A percentile compares a stretch with the other conserved stretches of the same genome.
These are phyloP conservation scores for Podospora australis DNA, from an alignment of 495 filamentous ascomycete species.

Conservation along the genomic window DNA sequence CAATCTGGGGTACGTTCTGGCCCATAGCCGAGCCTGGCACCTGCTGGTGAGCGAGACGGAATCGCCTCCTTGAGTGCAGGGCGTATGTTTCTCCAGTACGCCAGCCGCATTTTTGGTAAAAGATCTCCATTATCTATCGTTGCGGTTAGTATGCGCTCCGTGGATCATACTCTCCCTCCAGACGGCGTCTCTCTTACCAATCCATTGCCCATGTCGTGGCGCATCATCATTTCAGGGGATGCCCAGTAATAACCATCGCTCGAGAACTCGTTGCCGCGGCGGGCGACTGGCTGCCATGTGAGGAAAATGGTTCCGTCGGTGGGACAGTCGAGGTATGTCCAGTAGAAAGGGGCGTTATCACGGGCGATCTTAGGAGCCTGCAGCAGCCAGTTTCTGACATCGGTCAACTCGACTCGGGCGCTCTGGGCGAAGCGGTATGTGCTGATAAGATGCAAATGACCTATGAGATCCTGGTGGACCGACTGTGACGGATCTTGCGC, in stretches of 20 bases:
- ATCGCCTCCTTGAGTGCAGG: constrained; percentile 70
- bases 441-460: constrained; percentile 84
- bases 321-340: constrained; percentile 83
- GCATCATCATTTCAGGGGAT: constrained; percentile 64
- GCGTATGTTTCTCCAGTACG: constrained; percentile 62
- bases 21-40: constrained; percentile 43
- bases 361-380: constrained; percentile 74
- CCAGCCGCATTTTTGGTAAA: constrained; percentile 71
- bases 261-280: constrained; percentile 62
- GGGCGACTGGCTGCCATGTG: constrained; percentile 73
- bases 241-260: constrained; percentile 92
- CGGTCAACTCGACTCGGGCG: constrained; percentile 57
- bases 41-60: constrained; percentile 66
- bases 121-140: constrained; percentile 67
- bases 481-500: too few relatives aligned
- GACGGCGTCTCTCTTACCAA: constrained; percentile 51
- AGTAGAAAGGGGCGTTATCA: constrained; percentile 71
- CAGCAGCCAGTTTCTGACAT: constrained; percentile 69
- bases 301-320: constrained; percentile 73
- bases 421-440: constrained; percentile 64
- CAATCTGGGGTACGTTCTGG: constrained; percentile 53
- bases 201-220: constrained; percentile 61
- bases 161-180: not conserved
- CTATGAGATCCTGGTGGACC: too few relatives aligned
- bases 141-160: constrained; percentile 10